Conservation (phyloP, 2,329 filamentous ascomycete genomes). For the Hortaea sp. region DNA sequence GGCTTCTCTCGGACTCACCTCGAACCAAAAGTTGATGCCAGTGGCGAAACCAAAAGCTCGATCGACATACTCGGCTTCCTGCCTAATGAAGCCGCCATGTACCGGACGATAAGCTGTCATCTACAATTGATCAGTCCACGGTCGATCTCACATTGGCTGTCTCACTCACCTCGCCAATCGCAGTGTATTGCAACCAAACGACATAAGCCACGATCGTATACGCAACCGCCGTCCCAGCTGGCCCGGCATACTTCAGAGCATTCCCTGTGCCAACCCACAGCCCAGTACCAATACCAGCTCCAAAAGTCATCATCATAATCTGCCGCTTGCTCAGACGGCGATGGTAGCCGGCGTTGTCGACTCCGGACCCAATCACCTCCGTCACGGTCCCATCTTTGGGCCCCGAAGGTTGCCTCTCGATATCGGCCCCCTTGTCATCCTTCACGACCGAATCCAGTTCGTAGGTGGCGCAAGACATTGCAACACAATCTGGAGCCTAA, state of each 20-base stretch:
- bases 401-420: slow-evolving; percentile 3
- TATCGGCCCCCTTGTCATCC: slow-evolving; percentile 1
- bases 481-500: no score
- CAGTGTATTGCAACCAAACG: slow-evolving; percentile 25
- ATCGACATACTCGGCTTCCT: slow-evolving; percentile 25
- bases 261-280: slow-evolving; percentile 29
- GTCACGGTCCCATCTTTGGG: slow-evolving; percentile 2
- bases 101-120: slow-evolving; percentile 14
- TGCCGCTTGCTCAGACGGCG: slow-evolving; percentile 24
- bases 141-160: not conserved
- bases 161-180: slow-evolving; percentile 21
- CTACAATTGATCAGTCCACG: not conserved
- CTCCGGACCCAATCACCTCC: slow-evolving; percentile 3
- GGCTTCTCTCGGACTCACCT: slow-evolving; percentile 17
- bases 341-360: slow-evolving; percentile 21
- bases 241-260: slow-evolving; percentile 25
- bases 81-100: slow-evolving; percentile 26
- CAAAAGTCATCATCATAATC: slow-evolving; percentile 32
- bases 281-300: slow-evolving; percentile 27
- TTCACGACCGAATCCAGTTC: no score
- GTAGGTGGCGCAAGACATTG: no score
- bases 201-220: slow-evolving; percentile 26
- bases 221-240: slow-evolving; percentile 24
- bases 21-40: slow-evolving; percentile 28
- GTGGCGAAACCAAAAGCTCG: slow-evolving; percentile 25